Base-by-base conservation (phyloP, 2,329 filamentous ascomycete genomes). In the Colletotrichum sp. region DNA sequence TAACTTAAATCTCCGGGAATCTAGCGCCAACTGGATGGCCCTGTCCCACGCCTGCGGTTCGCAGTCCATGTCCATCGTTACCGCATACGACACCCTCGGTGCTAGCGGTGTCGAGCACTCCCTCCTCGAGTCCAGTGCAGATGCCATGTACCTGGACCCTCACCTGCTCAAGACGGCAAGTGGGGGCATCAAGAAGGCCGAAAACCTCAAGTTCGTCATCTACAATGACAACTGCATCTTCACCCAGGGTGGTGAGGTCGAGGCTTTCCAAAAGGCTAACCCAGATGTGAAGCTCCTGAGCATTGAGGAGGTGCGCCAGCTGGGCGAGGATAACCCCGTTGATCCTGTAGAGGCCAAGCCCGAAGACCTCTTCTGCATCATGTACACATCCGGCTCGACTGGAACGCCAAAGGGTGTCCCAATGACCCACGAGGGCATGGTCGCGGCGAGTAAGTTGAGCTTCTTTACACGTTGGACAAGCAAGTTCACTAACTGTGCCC, bases 61-160 rank as follows among this genome's bases (percentile, higher is more conserved):
- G 18, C 96, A 98, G 84, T 96, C 94, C 58, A 91, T 98, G 82
- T 92, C 94, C 73, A 96, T 98, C 77, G 96, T 98, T 65, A 98
- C 96, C 59, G 95, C 96, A 65, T 98, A 98, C 84, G 96, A 98
- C 83, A 98, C 95, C 34, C 92, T 98, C 58, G 96, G 96, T 68
- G 90, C 95, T 79, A 91, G 93, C 75, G 96, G 95, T 61, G 90
- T 98, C 76, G 92, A 93, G 85, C 95, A 98, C 86, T 97, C 95
- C 5, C 90, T 98, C 76, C 88, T 92, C 27, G 94, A 98, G 85
- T 97, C 95, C 67, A 88, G 92, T 75, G 93, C 95, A 66, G 92
- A 92, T 79, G 93, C 93, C 83, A 96, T 98, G 87, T 98, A 96
- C 85, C 90, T 95, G 76, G 96, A 98, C 81, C 93, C 96, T 11